Percentiles rank a stretch among this genome's conserved stretches.
These are phyloP conservation scores for Arabidopsis arenosa DNA, from an alignment of 345 rosid genomes.

Conservation along the genomic window DNA sequence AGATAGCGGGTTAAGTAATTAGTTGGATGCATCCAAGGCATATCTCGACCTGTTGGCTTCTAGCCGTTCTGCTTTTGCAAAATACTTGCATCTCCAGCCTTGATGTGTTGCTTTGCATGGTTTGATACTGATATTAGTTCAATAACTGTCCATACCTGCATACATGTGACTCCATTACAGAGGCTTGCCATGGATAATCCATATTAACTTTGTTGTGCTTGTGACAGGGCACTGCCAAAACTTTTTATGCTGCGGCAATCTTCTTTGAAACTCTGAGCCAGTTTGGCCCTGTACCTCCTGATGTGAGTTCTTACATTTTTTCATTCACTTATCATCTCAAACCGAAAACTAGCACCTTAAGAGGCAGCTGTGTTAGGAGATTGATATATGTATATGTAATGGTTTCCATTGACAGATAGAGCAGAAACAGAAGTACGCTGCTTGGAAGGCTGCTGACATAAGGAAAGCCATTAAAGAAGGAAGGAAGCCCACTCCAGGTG, in stretches of 20 bases:
- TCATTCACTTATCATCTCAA: too few relatives aligned
- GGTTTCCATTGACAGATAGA: too few relatives aligned
- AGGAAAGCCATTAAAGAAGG: too few relatives aligned
- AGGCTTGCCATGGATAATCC: slow-evolving; percentile 23
- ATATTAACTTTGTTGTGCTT: slow-evolving; percentile 37
- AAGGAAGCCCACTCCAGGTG: too few relatives aligned
- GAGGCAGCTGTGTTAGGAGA: too few relatives aligned
- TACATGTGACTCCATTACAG: slow-evolving; percentile 1
- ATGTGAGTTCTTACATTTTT: too few relatives aligned
- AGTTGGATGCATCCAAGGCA: slow-evolving; percentile 22
- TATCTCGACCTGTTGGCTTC: too few relatives aligned
- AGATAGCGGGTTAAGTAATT: neutral
- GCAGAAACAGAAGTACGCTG: too few relatives aligned
- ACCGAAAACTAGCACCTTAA: too few relatives aligned
- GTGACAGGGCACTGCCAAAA: slow-evolving; percentile 92
- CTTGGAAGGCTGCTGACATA: too few relatives aligned
- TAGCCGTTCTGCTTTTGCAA: neutral
- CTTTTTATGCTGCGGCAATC: slow-evolving; percentile 95
- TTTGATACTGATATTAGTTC: neutral
- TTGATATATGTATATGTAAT: too few relatives aligned
- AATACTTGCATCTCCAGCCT: neutral
- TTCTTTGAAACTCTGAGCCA: slow-evolving; percentile 91
- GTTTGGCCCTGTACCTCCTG: slow-evolving; percentile 81
- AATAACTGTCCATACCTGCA: neutral
- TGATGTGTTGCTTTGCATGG: neutral